phyloP scores from a whole-genome alignment of 371 early-diverging fungal genomes.

The Mucor indicus region DNA sequence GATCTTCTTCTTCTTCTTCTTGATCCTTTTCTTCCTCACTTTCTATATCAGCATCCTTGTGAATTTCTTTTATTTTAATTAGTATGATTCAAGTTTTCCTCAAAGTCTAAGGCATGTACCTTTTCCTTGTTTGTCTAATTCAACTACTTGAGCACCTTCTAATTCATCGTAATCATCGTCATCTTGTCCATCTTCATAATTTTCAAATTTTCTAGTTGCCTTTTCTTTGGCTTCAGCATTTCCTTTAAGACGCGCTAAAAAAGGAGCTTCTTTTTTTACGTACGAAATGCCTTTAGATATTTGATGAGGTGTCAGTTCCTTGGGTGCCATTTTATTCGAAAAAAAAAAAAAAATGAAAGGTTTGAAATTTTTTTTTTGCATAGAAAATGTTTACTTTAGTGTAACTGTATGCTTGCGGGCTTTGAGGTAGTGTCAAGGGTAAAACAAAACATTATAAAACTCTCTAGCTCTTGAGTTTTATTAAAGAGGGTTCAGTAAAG shows the following conservation, averaged over 20 bases:
- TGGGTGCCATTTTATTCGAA: too few species aligned
- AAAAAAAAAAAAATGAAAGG: too few species aligned
- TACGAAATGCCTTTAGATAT: constrained; percentile 39
- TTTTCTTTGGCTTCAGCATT: constrained; percentile 19
- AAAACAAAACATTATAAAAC: too few species aligned
- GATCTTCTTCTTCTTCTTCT: constrained; percentile 2
- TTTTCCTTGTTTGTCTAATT: constrained; percentile 42
- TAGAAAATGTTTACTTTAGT: too few species aligned
- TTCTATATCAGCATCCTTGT: constrained; percentile 14
- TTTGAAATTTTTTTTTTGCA: too few species aligned
- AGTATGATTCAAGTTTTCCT: neutral
- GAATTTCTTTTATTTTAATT: constrained; percentile 16
- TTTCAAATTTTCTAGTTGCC: constrained; percentile 24
- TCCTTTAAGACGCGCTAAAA: constrained; percentile 35
- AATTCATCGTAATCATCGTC: constrained; percentile 48
- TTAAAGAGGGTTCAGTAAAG: too few species aligned
- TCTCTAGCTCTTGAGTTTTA: too few species aligned
- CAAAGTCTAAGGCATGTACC: constrained; percentile 16
- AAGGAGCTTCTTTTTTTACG: constrained; percentile 49
- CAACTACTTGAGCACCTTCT: constrained; percentile 48
- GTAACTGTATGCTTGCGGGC: too few species aligned
- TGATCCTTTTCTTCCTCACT: constrained; percentile 18
- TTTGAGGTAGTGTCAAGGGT: too few species aligned
- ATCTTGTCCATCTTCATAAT: constrained; percentile 44
- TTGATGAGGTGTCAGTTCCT: constrained; percentile 45